A percentile compares a stretch with the other conserved stretches of the same genome.
Evolutionary conservation across 176 grass and related monocot genomes (phyloP).

Genomic region (Cymbopogon citratus): DNA sequence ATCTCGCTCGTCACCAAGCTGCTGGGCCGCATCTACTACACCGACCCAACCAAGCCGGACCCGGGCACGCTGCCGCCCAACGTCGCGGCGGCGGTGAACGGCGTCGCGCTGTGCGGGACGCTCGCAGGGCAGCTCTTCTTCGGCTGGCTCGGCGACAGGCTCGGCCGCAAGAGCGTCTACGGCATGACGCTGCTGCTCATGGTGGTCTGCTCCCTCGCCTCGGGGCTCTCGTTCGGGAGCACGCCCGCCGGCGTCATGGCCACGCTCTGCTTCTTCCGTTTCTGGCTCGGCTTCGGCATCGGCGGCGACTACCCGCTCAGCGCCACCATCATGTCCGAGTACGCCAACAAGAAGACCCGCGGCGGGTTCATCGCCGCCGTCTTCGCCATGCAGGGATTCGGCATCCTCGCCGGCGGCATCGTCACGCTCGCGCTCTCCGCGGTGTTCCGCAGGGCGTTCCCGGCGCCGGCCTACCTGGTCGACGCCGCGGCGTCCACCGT

Average conservation of each 20-base stretch:
- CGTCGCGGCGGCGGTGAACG: slow-evolving; percentile 48
- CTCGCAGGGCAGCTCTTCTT: slow-evolving; percentile 63
- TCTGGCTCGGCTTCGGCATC: slow-evolving; percentile 93
- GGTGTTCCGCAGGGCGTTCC: slow-evolving; percentile 26
- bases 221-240: slow-evolving; percentile 27
- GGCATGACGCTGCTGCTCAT: slow-evolving; percentile 56
- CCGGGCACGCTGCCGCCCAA: slow-evolving; percentile 57
- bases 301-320: slow-evolving; percentile 85
- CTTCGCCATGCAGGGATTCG: slow-evolving; percentile 78
- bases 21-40: slow-evolving; percentile 65
- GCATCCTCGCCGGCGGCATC: slow-evolving; percentile 51
- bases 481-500: slow-evolving; percentile 2
- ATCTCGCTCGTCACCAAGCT: slow-evolving; percentile 60
- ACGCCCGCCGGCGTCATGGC: slow-evolving; percentile 45
- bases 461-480: slow-evolving; percentile 19
- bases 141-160: slow-evolving; percentile 69
- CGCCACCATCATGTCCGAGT: slow-evolving; percentile 95
- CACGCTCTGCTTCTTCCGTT: slow-evolving; percentile 79
- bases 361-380: slow-evolving; percentile 75
- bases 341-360: slow-evolving; percentile 77
- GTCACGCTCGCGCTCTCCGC: slow-evolving; percentile 40
- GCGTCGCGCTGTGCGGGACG: slow-evolving; percentile 60
- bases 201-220: slow-evolving; percentile 27
- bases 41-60: neutral
- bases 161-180: slow-evolving; percentile 64